Evolutionary conservation across 805 yeast species (phyloP).

Genomic region (Cyberlindnera mississippiensis): DNA sequence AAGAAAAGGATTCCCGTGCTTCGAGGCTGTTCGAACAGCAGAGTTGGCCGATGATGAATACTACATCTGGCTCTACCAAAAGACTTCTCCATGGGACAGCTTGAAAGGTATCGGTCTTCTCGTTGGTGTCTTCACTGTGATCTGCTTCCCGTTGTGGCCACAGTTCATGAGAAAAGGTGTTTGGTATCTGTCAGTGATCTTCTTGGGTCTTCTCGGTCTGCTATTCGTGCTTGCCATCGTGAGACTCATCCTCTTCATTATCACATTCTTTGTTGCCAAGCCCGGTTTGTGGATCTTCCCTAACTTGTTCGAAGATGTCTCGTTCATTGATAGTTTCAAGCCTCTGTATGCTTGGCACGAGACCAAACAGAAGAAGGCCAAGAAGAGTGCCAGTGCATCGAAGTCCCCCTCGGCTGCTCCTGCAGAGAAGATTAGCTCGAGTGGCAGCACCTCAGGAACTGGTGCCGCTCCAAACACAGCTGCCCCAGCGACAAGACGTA

Average conservation of each 20-base stretch:
- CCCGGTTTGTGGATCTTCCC: constrained; percentile 97
- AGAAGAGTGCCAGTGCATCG: constrained; percentile 13
- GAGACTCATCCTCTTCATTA: constrained; percentile 63
- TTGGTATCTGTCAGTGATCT: constrained; percentile 81
- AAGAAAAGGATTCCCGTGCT: constrained; percentile 58
- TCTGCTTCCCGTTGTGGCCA: constrained; percentile 95
- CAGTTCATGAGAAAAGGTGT: constrained; percentile 81
- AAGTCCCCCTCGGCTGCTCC: constrained; percentile 5
- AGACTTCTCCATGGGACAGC: constrained; percentile 49
- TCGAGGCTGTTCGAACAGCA: constrained; percentile 54
- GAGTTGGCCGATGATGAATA: constrained; percentile 62
- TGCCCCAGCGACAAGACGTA: constrained; percentile 19
- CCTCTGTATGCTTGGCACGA: constrained; percentile 64
- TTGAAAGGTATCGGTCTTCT: constrained; percentile 38
- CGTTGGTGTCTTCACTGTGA: constrained; percentile 63
- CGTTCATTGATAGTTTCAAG: constrained; percentile 84
- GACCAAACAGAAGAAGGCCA: constrained; percentile 27
- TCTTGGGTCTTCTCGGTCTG: constrained; percentile 66
- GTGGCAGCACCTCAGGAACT: neutral
- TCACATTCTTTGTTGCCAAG: constrained; percentile 53
- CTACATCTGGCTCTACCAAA: constrained; percentile 78
- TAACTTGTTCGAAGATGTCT: constrained; percentile 91
- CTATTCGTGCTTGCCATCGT: constrained; percentile 78
- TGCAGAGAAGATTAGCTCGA: neutral
- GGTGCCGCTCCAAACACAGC: constrained; percentile 5